Conservation (phyloP, 495 filamentous ascomycete genomes). For the Neurospora pannonica region DNA sequence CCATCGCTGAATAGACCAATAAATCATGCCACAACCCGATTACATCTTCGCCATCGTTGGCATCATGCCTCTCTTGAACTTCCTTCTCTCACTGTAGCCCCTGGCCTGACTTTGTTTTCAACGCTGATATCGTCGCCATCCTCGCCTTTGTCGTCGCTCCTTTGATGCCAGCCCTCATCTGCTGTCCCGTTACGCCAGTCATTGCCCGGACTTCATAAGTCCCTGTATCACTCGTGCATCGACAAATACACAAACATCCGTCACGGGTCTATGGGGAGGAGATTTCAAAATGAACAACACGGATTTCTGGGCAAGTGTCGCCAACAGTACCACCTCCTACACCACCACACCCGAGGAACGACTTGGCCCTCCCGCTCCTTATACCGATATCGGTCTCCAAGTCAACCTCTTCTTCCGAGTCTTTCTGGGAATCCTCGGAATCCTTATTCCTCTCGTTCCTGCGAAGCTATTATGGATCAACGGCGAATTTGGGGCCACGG, state of each 20-base stretch:
- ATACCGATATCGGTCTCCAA: slow-evolving; percentile 20
- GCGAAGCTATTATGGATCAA: slow-evolving; percentile 47
- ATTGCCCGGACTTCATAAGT: not conserved
- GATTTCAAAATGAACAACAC: not conserved
- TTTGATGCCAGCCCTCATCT: not conserved
- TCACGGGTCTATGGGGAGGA: not conserved
- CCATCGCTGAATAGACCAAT: slow-evolving; percentile 3
- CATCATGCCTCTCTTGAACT: not conserved
- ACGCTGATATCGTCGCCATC: not conserved
- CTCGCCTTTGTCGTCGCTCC: not conserved
- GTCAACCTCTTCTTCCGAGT: slow-evolving; percentile 35
- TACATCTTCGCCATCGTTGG: not conserved
- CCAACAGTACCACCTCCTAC: slow-evolving; percentile 3
- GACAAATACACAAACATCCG: not conserved
- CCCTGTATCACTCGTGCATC: not conserved
- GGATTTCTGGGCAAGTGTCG: not conserved
- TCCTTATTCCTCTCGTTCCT: slow-evolving; percentile 48
- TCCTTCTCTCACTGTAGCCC: not conserved
- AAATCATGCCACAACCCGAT: slow-evolving; percentile 2
- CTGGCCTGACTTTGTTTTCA: not conserved
- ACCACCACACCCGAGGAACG: slow-evolving; percentile 17
- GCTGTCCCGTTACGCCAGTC: not conserved
- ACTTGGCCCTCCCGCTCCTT: slow-evolving; percentile 14
- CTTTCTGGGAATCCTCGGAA: slow-evolving; percentile 46
- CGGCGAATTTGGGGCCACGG: slow-evolving; percentile 51